phyloP scores from a whole-genome alignment of 2,329 filamentous ascomycete genomes.

The Penicillium sp. region DNA sequence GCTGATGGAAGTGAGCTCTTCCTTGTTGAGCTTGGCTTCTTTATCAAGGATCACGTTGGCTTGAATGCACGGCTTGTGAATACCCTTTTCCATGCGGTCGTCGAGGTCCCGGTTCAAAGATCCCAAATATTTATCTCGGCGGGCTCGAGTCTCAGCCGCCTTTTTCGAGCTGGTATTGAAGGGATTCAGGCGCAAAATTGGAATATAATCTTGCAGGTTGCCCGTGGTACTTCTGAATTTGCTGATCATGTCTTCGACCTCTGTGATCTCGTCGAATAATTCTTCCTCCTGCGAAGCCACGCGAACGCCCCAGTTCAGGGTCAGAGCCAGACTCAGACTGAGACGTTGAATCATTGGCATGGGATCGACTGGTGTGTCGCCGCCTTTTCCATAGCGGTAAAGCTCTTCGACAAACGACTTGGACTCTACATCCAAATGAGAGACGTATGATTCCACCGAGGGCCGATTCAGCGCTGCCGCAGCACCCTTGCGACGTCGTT shows the following conservation, averaged over 20 bases:
- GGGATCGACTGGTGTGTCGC: conserved; percentile 53
- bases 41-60: conserved; percentile 61
- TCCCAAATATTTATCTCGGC: conserved; percentile 56
- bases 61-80: conserved; percentile 59
- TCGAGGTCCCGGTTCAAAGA: conserved; percentile 55
- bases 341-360: conserved; percentile 64
- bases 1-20: conserved; percentile 60
- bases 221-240: conserved; percentile 71
- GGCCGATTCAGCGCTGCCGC: conserved; percentile 61
- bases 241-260: conserved; percentile 67
- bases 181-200: conserved; percentile 61
- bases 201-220: conserved; percentile 75
- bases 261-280: conserved; percentile 64
- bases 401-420: conserved; percentile 59
- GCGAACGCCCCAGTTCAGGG: conserved; percentile 61
- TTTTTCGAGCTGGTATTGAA: conserved; percentile 54
- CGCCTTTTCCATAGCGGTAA: conserved; percentile 52
- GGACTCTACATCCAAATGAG: conserved; percentile 58
- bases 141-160: conserved; percentile 54
- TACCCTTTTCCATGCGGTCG: conserved; percentile 55
- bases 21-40: conserved; percentile 56
- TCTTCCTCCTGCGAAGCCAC: conserved; percentile 55
- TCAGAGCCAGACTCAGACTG: conserved; percentile 56
- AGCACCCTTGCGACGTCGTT: conserved; percentile 59
- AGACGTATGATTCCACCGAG: conserved; percentile 57